A percentile compares a stretch with the other conserved stretches of the same genome.
Conservation (phyloP, 2,329 filamentous ascomycete genomes). For the Epichloe brachyelytri region DNA sequence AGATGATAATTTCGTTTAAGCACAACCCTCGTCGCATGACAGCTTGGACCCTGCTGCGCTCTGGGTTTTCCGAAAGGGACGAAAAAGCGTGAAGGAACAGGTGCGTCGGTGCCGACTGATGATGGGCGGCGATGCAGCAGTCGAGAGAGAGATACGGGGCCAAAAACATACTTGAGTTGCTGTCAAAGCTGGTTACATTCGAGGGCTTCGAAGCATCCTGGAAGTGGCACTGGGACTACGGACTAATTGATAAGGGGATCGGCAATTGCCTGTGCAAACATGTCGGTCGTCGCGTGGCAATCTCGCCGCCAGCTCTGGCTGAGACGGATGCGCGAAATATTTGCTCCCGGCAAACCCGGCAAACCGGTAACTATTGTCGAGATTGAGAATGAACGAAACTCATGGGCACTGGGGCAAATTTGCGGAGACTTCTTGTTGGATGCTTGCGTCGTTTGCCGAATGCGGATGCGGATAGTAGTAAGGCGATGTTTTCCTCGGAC, state of each 20-base stretch:
- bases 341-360: neutral
- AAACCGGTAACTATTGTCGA: neutral
- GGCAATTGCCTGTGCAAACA: too few relatives aligned
- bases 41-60: neutral
- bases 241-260: too few relatives aligned
- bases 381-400: neutral
- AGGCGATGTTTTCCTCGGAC: too few relatives aligned
- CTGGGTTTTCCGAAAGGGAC: neutral
- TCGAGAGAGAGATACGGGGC: too few relatives aligned
- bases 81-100: too few relatives aligned
- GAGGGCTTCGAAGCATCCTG: too few relatives aligned
- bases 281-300: too few relatives aligned
- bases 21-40: neutral
- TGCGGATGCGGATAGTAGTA: neutral
- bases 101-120: too few relatives aligned
- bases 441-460: neutral
- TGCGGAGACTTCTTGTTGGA: neutral
- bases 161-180: too few relatives aligned
- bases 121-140: neutral
- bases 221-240: too few relatives aligned
- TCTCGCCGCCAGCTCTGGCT: neutral
- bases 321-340: too few relatives aligned
- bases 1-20: neutral
- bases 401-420: neutral
- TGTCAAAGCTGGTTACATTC: too few relatives aligned